A percentile compares a stretch with the other conserved stretches of the same genome.
phyloP scores from a whole-genome alignment of 2,329 filamentous ascomycete species.

The Coniochaeta sp. region DNA sequence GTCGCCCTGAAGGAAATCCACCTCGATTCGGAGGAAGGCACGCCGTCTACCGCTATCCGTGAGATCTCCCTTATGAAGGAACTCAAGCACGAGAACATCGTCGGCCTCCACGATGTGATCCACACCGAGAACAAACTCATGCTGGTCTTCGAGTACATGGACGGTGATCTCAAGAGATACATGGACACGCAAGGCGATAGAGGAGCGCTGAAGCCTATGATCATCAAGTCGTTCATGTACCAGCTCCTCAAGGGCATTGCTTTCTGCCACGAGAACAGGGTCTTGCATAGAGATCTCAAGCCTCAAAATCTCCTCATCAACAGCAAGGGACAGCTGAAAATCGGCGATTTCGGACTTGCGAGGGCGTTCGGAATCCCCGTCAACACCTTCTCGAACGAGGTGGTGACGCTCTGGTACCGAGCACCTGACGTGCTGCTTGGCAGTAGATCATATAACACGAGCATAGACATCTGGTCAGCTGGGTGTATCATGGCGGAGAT shows the following conservation, averaged over 20 bases:
- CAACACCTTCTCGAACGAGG: conserved; percentile 97
- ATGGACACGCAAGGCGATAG: conserved; percentile 93
- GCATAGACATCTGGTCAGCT: conserved; percentile 98
- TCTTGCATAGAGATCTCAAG: conserved; percentile 91
- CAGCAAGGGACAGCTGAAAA: conserved; percentile 79
- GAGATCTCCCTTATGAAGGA: conserved; percentile 99
- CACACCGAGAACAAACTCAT: conserved; percentile 99
- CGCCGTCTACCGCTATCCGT: conserved; percentile 91
- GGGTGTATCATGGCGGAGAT: conserved; percentile 99
- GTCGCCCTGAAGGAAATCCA: conserved; percentile 98
- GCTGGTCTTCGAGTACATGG: conserved; percentile 99
- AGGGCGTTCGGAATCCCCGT: conserved; percentile 94
- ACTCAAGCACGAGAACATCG: conserved; percentile 97
- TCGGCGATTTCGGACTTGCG: conserved; percentile 90
- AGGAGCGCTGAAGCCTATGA: conserved; percentile 78
- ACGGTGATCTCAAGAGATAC: conserved; percentile 95
- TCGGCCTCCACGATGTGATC: conserved; percentile 95
- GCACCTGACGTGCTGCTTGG: conserved; percentile 93
- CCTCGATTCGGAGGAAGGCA: conserved; percentile 96
- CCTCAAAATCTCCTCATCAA: conserved; percentile 97
- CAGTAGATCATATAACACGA: conserved; percentile 96
- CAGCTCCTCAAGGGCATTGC: conserved; percentile 93
- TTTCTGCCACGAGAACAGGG: conserved; percentile 95
- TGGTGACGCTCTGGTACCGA: conserved; percentile 96
- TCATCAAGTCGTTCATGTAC: conserved; percentile 99